phyloP scores from a whole-genome alignment of 2,329 filamentous ascomycete genomes.

The Trichoderma hamatum region DNA sequence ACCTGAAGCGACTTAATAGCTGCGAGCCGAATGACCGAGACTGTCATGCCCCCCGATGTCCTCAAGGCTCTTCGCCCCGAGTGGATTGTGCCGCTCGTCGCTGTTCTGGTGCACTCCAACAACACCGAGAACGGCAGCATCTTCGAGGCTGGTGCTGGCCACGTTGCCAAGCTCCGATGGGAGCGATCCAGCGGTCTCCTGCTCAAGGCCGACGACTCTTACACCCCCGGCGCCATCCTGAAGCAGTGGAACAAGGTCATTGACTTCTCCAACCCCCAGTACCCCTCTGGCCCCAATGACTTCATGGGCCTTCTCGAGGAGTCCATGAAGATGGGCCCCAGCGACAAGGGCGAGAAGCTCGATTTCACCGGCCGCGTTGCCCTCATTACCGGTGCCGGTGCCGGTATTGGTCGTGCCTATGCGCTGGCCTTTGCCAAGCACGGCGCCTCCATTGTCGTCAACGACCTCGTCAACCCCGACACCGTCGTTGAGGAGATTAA shows the following conservation, averaged over 20 bases:
- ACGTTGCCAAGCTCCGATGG: conserved; percentile 92
- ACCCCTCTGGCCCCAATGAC: conserved; percentile 84
- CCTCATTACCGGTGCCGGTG: conserved; percentile 84
- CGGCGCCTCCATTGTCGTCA: conserved; percentile 86
- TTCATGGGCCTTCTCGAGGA: conserved; percentile 85
- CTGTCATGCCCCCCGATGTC: conserved; percentile 92
- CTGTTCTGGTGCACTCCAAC: conserved; percentile 81
- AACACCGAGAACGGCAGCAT: conserved; percentile 89
- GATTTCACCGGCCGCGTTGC: conserved; percentile 85
- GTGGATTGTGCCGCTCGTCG: conserved; percentile 93
- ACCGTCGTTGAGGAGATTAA: conserved; percentile 90
- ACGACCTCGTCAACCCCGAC: conserved; percentile 93
- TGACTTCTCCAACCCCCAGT: conserved; percentile 79
- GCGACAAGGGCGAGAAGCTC: conserved; percentile 71
- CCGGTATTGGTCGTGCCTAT: conserved; percentile 90
- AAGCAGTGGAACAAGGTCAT: conserved; percentile 87
- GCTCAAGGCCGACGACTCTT: conserved; percentile 82
- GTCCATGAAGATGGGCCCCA: conserved; percentile 75
- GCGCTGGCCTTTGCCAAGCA: conserved; percentile 82
- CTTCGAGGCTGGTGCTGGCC: conserved; percentile 91
- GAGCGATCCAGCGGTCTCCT: conserved; percentile 88
- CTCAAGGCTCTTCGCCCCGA: conserved; percentile 84
- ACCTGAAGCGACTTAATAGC: conserved; percentile 50
- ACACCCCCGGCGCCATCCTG: conserved; percentile 85
- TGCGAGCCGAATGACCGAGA: conserved; percentile 93